These are phyloP conservation scores for Conringia planisiliqua DNA, from an alignment of 345 rosid species.

Conservation along the genomic window DNA sequence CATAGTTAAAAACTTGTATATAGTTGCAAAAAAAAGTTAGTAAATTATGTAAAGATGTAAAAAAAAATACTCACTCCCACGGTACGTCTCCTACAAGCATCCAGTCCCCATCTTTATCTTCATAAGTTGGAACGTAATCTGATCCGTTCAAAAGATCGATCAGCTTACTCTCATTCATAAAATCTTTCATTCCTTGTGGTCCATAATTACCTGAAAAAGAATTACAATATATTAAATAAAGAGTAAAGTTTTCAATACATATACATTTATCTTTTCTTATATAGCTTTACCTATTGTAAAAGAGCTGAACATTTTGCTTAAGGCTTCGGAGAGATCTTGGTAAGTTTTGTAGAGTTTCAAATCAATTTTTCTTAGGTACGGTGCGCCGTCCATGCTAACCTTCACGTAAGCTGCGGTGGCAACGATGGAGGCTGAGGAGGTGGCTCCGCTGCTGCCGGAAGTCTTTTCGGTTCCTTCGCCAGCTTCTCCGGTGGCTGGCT, in stretches of 20 bases:
- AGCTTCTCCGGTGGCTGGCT: constrained; percentile 23
- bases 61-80: constrained; percentile 57
- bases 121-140: constrained; percentile 76
- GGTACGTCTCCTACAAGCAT: constrained; percentile 97
- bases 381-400: constrained; percentile 94
- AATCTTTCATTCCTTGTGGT: constrained; percentile 73
- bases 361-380: constrained; percentile 78
- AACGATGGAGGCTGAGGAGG: constrained; percentile 8
- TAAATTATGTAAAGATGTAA: background rate
- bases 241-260: background rate
- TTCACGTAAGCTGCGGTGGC: constrained; percentile 50
- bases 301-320: constrained; percentile 81
- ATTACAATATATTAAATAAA: background rate
- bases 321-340: constrained; percentile 63
- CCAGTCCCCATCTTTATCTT: constrained; percentile 93
- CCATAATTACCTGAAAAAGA: constrained; percentile 54
- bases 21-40: background rate
- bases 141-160: constrained; percentile 72
- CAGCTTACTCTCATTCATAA: constrained; percentile 78
- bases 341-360: constrained; percentile 71
- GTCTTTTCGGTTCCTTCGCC: constrained; percentile 30
- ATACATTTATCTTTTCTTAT: background rate
- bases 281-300: constrained; percentile 60
- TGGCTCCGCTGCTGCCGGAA: constrained; percentile 26
- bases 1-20: background rate